Evolutionary conservation across 2,329 filamentous ascomycete genomes (phyloP).

Genomic region (Chrysoporthe cubensis): DNA sequence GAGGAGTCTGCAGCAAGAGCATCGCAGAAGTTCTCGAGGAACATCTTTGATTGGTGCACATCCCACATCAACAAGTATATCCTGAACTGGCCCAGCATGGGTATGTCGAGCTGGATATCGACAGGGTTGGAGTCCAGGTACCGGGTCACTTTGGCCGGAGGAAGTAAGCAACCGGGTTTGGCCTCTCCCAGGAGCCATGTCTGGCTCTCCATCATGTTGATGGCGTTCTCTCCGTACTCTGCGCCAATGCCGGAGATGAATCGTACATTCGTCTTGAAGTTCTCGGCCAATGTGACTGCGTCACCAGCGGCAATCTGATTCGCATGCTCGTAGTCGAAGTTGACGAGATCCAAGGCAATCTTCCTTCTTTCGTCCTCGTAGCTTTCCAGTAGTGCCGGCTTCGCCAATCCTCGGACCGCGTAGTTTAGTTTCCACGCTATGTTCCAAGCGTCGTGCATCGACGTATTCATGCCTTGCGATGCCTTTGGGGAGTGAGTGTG

Average conservation of each 20-base stretch:
- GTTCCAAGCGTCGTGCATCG: conserved; percentile 51
- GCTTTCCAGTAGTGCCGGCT: conserved; percentile 48
- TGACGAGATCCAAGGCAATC: conserved; percentile 48
- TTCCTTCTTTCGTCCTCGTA: conserved; percentile 57
- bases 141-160: conserved; percentile 72
- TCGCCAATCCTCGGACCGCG: conserved; percentile 45
- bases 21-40: conserved; percentile 63
- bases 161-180: conserved; percentile 59
- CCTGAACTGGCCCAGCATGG: conserved; percentile 76
- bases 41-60: conserved; percentile 57
- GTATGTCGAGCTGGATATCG: conserved; percentile 77
- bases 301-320: conserved; percentile 60
- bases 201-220: conserved; percentile 51
- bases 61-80: conserved; percentile 73
- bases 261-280: conserved; percentile 67
- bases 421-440: conserved; percentile 41
- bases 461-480: conserved; percentile 54
- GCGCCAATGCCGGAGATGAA: conserved; percentile 72
- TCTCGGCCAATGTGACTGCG: conserved; percentile 60
- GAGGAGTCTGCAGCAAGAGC: conserved; percentile 55
- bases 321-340: conserved; percentile 53
- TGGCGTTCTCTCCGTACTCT: conserved; percentile 55
- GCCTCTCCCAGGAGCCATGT: conserved; percentile 52
- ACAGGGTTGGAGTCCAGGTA: conserved; percentile 80
- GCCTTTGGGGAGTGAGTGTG: conserved; percentile 64